Conservation (phyloP, 2,329 filamentous ascomycete species). For the Penicillium sp. region DNA sequence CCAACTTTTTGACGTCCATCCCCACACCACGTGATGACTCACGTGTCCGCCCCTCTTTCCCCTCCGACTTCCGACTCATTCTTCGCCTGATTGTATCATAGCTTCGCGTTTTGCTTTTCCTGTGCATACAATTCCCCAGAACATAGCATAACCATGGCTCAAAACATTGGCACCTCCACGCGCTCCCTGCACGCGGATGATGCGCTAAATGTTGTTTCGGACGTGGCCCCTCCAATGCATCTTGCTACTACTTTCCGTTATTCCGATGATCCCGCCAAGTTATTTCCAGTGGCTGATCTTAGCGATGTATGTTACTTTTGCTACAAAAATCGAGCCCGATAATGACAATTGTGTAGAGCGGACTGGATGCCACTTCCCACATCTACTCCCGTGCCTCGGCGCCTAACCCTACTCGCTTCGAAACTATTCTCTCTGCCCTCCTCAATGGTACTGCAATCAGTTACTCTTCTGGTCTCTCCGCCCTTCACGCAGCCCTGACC, state of each 20-base stretch:
- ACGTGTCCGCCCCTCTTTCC: conserved; percentile 14
- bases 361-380: conserved; percentile 49
- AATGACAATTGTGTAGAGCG: conserved; percentile 15
- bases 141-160: conserved; percentile 30
- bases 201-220: conserved; percentile 68
- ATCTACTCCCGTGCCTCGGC: conserved; percentile 80
- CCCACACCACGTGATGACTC: conserved; percentile 21
- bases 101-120: conserved; percentile 1
- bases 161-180: conserved; percentile 56
- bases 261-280: conserved; percentile 64
- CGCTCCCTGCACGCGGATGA: conserved; percentile 82
- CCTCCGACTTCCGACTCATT: neutral
- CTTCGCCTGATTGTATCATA: conserved; percentile 15
- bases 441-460: conserved; percentile 67
- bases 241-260: conserved; percentile 92
- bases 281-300: conserved; percentile 53
- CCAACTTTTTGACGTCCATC: neutral
- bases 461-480: conserved; percentile 81
- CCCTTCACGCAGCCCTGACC: conserved; percentile 86
- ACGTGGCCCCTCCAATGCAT: conserved; percentile 86
- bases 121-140: conserved; percentile 21
- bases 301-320: conserved; percentile 50
- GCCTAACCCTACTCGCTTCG: conserved; percentile 81
- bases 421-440: conserved; percentile 74
- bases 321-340: neutral